phyloP scores from a whole-genome alignment of 306 rosid genomes.

The Pterocarpus santalinus region DNA sequence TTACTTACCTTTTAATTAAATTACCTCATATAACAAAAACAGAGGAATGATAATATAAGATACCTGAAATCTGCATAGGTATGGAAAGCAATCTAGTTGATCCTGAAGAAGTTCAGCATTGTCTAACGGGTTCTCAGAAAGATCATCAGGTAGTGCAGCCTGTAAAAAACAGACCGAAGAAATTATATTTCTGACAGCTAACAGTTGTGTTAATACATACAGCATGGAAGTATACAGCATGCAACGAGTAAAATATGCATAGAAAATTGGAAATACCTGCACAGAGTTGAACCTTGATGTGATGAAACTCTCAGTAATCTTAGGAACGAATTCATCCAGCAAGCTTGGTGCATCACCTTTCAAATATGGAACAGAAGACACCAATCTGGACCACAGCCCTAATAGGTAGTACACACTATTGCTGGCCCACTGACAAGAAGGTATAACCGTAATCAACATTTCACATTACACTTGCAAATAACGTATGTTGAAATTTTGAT shows the following conservation, averaged over 20 bases:
- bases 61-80: constrained; percentile 98
- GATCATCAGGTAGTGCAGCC: constrained; percentile 94
- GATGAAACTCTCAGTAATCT: constrained; percentile 94
- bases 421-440: constrained; percentile 94
- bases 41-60: constrained; percentile 29
- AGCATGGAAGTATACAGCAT: constrained; percentile 28
- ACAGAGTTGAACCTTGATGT: constrained; percentile 95
- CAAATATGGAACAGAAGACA: constrained; percentile 97
- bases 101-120: constrained; percentile 98
- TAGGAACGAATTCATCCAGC: constrained; percentile 97
- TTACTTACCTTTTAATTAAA: constrained; percentile 10
- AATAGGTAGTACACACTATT: constrained; percentile 96
- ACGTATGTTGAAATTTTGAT: constrained; percentile 26
- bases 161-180: constrained; percentile 52
- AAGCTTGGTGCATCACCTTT: constrained; percentile 99
- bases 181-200: constrained; percentile 34
- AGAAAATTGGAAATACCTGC: constrained; percentile 68
- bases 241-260: constrained; percentile 42
- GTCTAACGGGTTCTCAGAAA: constrained; percentile 96
- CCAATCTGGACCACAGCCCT: constrained; percentile 99
- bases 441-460: constrained; percentile 52
- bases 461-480: constrained; percentile 39
- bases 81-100: constrained; percentile 96
- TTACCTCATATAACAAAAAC: constrained; percentile 14
- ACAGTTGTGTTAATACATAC: constrained; percentile 14